Evolutionary conservation across 163 green algal genomes (phyloP).

Genomic region (Botryococcus braunii): DNA sequence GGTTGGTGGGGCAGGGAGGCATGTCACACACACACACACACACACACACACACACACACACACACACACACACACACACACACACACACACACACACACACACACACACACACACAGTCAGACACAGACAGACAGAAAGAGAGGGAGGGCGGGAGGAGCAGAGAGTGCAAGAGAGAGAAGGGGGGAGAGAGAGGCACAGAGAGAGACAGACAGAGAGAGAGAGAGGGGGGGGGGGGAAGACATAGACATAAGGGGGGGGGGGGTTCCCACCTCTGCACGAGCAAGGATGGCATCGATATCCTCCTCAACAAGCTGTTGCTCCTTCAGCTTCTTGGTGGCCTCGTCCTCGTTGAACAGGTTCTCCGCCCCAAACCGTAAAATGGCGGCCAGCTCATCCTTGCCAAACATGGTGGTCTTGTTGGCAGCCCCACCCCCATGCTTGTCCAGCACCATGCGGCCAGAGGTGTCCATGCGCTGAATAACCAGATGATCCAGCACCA

Average conservation of each 20-base stretch:
- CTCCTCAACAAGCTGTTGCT: slow-evolving; percentile 60
- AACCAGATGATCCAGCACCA: slow-evolving; percentile 88
- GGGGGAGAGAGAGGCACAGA: too few relatives aligned
- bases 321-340: slow-evolving; percentile 18
- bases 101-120: too few relatives aligned
- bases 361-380: slow-evolving; percentile 93
- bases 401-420: slow-evolving; percentile 37
- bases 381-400: slow-evolving; percentile 89
- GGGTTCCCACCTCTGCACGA: slow-evolving; percentile 74
- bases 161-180: too few relatives aligned
- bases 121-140: too few relatives aligned
- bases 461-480: slow-evolving; percentile 89
- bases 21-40: too few relatives aligned
- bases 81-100: too few relatives aligned
- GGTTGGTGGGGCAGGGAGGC: too few relatives aligned
- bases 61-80: too few relatives aligned
- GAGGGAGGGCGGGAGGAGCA: too few relatives aligned
- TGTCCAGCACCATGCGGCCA: slow-evolving; percentile 69
- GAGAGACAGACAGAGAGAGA: too few relatives aligned
- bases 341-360: slow-evolving; percentile 83
- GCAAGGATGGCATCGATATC: slow-evolving; percentile 91
- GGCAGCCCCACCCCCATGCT: slow-evolving; percentile 1
- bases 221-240: too few relatives aligned
- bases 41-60: too few relatives aligned
- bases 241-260: not conserved